Base-by-base conservation (phyloP, 2,329 filamentous ascomycete species). In the Diaporthe longicolla region DNA sequence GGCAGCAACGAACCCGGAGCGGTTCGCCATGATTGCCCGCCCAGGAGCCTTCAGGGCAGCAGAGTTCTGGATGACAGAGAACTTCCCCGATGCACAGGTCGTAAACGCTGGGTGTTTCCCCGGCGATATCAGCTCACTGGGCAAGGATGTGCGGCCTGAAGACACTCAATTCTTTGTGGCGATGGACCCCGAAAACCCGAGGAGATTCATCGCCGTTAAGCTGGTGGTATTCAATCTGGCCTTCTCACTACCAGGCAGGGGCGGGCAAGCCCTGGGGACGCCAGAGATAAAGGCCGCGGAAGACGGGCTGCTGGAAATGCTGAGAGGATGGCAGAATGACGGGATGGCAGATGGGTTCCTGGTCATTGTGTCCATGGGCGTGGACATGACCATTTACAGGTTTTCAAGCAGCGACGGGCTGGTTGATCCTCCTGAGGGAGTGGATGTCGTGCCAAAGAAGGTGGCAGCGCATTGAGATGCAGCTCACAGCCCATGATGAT, bases 101-200 rank as follows among this genome's bases (percentile, higher is more conserved):
- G 61, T 52, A 19, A 66, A 50, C 21, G 45, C 19, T 11, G 43
- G 61, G 7, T 66, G 61, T 15, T 66, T 66, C 13, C 61, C 61
- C 13, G 61, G 61, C 11, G 43, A 50, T 21, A 66, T 66, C 11
- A 37, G 29, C 19, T 17, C 29, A 7, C 43, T 66, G 21, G 43
- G 61, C 11, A 52, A 37, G 29, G 29, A 66, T n/a, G 45, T 50
- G 29, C 26, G 29, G 29, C 43, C 29, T 9, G 43, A 66, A 8
- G 61, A 66, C 7, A 66, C 61, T 21, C 61, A 66, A 8, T 66
- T 66, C 61, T 66, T 50, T 15, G 61, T 66, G 43, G 61, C 61
- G 19, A 35, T 50, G 29, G 61, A 66, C 15, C 45, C 61, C n/a
- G 17, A 5, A 24, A 66, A 66, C 21, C 43, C 43, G 43, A 66